phyloP scores from a whole-genome alignment of 257 asterid species.

The Phtheirospermum japonicum region DNA sequence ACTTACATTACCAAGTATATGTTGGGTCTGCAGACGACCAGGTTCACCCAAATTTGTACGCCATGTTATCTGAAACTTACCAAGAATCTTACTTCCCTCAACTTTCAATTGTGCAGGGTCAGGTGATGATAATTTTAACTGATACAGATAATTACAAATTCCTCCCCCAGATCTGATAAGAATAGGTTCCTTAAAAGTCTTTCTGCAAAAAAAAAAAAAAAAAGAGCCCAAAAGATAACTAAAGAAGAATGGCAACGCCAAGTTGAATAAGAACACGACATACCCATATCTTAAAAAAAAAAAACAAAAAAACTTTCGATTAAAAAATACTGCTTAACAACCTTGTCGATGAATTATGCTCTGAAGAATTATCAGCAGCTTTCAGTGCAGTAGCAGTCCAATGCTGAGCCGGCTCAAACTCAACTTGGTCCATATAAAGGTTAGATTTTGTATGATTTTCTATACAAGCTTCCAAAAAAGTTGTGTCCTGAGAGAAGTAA shows the following conservation, averaged over 20 bases:
- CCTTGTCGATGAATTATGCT: conserved; percentile 49
- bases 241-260: conserved; percentile 22
- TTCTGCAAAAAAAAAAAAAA: conserved; percentile 44
- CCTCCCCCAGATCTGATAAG: conserved; percentile 92
- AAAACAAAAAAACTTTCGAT: background rate
- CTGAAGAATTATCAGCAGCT: conserved; percentile 48
- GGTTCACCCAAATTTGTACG: conserved; percentile 99
- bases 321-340: conserved; percentile 28
- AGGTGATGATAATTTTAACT: conserved; percentile 60
- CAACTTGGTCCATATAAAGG: conserved; percentile 98
- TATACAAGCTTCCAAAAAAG: conserved; percentile 91
- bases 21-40: conserved; percentile 96
- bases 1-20: conserved; percentile 95
- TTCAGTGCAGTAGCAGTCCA: conserved; percentile 76
- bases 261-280: conserved; percentile 24
- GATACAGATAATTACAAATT: conserved; percentile 83
- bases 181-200: conserved; percentile 65
- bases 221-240: conserved; percentile 15
- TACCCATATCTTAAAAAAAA: conserved; percentile 3
- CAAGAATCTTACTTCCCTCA: conserved; percentile 91
- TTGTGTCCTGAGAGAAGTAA: conserved; percentile 65
- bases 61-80: conserved; percentile 98
- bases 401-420: conserved; percentile 87
- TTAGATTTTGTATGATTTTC: conserved; percentile 95
- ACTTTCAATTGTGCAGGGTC: conserved; percentile 59